Percentiles rank a stretch among this genome's conserved stretches.
phyloP scores from a whole-genome alignment of 179 eudicot genomes.

The Spinacia oleracea region DNA sequence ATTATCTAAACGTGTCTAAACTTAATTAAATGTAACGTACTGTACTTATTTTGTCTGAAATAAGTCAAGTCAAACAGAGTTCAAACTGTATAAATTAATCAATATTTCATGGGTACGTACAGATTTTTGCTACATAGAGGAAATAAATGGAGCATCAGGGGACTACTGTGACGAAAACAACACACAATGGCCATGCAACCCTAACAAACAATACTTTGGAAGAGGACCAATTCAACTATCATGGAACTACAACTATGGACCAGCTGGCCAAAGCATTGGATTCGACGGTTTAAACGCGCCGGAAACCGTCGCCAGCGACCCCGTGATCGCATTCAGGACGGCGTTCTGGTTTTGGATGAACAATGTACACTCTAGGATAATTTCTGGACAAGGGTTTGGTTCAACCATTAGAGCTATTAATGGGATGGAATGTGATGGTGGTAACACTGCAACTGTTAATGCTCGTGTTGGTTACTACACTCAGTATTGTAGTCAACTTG shows the following conservation, averaged over 20 bases:
- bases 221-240: conserved; percentile 32
- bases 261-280: conserved; percentile 35
- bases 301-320: conserved; percentile 28
- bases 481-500: conserved; percentile 31
- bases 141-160: conserved; percentile 30
- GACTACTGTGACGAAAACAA: conserved; percentile 23
- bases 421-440: conserved; percentile 31
- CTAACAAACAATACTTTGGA: conserved; percentile 27
- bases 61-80: too few species aligned
- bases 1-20: too few species aligned
- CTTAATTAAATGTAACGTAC: too few species aligned
- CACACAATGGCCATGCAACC: conserved; percentile 34
- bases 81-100: too few species aligned
- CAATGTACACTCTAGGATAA: conserved; percentile 24
- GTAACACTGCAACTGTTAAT: conserved; percentile 25
- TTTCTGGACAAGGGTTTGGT: conserved; percentile 30
- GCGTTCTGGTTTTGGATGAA: conserved; percentile 38
- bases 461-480: conserved; percentile 25
- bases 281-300: conserved; percentile 31
- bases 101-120: too few species aligned
- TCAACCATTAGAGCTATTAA: conserved; percentile 30
- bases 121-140: conserved; percentile 41
- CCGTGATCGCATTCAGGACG: conserved; percentile 27
- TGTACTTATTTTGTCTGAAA: too few species aligned
- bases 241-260: conserved; percentile 37